These are phyloP conservation scores for Dioszegia crocea DNA, from an alignment of 768 basidiomycete species.

Conservation along the genomic window DNA sequence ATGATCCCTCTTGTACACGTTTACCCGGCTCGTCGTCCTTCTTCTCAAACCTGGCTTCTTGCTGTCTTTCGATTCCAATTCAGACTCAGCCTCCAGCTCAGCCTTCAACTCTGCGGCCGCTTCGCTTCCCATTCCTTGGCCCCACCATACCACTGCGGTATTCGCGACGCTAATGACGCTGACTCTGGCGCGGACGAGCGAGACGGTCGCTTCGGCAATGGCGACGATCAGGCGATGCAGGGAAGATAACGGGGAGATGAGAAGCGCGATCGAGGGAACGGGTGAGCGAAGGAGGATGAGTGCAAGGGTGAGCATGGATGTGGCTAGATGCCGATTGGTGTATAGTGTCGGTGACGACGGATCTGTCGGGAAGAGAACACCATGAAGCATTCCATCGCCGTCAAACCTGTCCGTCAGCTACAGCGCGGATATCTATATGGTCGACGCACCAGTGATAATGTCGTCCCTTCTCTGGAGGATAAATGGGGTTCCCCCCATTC, in stretches of 20 bases:
- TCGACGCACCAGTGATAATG: conserved; percentile 46
- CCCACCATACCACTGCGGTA: conserved; percentile 51
- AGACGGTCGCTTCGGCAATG: conserved; percentile 44
- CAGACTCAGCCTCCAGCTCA: not conserved
- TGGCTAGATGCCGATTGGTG: conserved; percentile 48
- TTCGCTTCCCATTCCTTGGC: conserved; percentile 31
- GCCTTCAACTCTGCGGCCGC: conserved; percentile 22
- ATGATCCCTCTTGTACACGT: conserved; percentile 31
- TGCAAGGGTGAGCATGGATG: conserved; percentile 36
- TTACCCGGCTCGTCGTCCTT: conserved; percentile 7
- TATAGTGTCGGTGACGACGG: conserved; percentile 30
- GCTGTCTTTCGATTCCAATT: conserved; percentile 5
- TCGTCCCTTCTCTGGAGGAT: conserved; percentile 42
- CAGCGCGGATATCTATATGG: not conserved
- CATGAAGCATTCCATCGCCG: conserved; percentile 53
- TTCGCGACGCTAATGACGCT: conserved; percentile 50
- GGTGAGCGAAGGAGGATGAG: conserved; percentile 36
- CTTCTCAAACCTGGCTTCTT: not conserved
- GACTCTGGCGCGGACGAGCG: conserved; percentile 43
- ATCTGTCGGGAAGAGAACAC: conserved; percentile 45
- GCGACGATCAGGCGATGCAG: conserved; percentile 45
- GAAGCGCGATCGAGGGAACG: conserved; percentile 47
- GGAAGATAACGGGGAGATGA: conserved; percentile 49
- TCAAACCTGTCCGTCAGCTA: conserved; percentile 47
- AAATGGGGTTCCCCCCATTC: conserved; percentile 51